A percentile compares a stretch with the other conserved stretches of the same genome.
Conservation (phyloP, 768 basidiomycete species). For the Cystobasidium ongulense region DNA sequence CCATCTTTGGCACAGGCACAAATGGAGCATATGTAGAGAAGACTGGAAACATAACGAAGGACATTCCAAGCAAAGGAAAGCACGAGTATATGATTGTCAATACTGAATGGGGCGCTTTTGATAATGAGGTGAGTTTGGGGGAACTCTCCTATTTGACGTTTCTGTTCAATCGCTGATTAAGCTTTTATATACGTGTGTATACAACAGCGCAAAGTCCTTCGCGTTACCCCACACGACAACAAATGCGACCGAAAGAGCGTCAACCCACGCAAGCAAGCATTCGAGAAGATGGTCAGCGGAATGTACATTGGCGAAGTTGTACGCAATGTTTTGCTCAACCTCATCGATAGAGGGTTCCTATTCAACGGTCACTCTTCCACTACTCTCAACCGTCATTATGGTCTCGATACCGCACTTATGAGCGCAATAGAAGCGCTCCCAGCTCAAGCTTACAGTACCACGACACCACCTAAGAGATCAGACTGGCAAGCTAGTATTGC, state of each 20-base stretch:
- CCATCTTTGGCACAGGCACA: slow-evolving; percentile 96
- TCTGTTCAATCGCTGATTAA: slow-evolving; percentile 24
- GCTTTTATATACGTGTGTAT: neutral
- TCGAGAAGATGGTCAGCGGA: slow-evolving; percentile 96
- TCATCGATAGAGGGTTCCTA: slow-evolving; percentile 53
- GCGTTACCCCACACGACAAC: slow-evolving; percentile 82
- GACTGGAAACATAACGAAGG: slow-evolving; percentile 64
- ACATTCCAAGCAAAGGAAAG: slow-evolving; percentile 44
- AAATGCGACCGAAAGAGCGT: slow-evolving; percentile 86
- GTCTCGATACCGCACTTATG: slow-evolving; percentile 71
- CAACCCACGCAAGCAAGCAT: slow-evolving; percentile 78
- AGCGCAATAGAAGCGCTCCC: slow-evolving; percentile 40
- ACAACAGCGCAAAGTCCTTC: slow-evolving; percentile 69
- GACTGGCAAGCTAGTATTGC: slow-evolving; percentile 24
- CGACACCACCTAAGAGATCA: slow-evolving; percentile 19
- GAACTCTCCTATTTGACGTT: neutral
- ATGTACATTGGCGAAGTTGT: slow-evolving; percentile 97
- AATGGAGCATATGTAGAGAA: slow-evolving; percentile 96
- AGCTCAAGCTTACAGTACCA: slow-evolving; percentile 31
- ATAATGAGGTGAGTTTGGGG: slow-evolving; percentile 63
- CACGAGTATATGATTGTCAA: slow-evolving; percentile 77
- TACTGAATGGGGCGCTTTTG: slow-evolving; percentile 94
- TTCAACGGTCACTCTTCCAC: slow-evolving; percentile 71
- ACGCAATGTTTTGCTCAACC: slow-evolving; percentile 70
- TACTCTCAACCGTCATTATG: slow-evolving; percentile 78